Evolutionary conservation across 371 early-diverging fungal species (phyloP).

Genomic region (Nematocida minor): DNA sequence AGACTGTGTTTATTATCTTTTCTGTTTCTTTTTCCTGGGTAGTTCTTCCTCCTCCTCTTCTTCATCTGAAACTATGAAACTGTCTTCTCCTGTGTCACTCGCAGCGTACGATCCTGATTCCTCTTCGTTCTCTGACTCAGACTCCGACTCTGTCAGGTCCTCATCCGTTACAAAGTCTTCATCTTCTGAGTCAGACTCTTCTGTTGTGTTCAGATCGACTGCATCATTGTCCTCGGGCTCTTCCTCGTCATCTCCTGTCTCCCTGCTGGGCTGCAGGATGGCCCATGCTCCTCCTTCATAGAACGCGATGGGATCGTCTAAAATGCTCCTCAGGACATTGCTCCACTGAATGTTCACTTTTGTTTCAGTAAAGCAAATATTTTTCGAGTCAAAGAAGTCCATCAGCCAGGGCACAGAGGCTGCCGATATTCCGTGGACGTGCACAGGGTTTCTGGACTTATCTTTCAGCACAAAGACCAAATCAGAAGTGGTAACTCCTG

Average conservation of each 20-base stretch:
- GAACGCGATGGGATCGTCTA: slow-evolving; percentile 85
- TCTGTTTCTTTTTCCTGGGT: slow-evolving; percentile 49
- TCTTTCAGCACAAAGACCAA: slow-evolving; percentile 94
- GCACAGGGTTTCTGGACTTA: slow-evolving; percentile 76
- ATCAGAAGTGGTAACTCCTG: slow-evolving; percentile 95
- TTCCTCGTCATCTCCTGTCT: slow-evolving; percentile 51
- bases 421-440: slow-evolving; percentile 88
- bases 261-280: slow-evolving; percentile 66
- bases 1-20: not conserved
- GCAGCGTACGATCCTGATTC: slow-evolving; percentile 17
- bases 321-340: slow-evolving; percentile 92
- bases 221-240: slow-evolving; percentile 1
- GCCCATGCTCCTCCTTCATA: slow-evolving; percentile 91
- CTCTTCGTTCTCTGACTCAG: slow-evolving; percentile 39
- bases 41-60: slow-evolving; percentile 37
- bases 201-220: slow-evolving; percentile 19
- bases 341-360: slow-evolving; percentile 92
- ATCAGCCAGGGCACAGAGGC: slow-evolving; percentile 84
- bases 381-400: slow-evolving; percentile 92
- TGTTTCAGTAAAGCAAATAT: slow-evolving; percentile 88
- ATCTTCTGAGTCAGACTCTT: slow-evolving; percentile 16
- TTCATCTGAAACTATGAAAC: slow-evolving; percentile 35
- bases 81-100: slow-evolving; percentile 37
- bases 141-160: slow-evolving; percentile 32
- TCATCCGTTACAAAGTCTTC: slow-evolving; percentile 8